Evolutionary conservation across 768 basidiomycete species (phyloP), one percentile per base, ranked within the genome.

Genomic region (Collybiopsis confluens): DNA sequence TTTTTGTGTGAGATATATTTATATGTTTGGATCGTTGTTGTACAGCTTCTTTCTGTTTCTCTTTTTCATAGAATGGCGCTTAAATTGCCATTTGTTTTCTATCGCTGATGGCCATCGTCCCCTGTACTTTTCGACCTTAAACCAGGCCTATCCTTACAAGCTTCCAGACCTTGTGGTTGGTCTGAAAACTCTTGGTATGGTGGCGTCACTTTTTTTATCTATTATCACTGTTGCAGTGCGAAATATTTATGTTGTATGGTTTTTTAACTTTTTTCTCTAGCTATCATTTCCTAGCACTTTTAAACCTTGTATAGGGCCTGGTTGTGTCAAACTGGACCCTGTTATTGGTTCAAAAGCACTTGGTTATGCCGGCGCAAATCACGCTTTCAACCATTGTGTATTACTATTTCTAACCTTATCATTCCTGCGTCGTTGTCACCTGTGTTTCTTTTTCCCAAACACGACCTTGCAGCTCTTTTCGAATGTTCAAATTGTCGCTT

Each of bases 311-410:
- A 56, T 40, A 8, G 41, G 49, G 55, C 55, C 55, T 56, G 13
- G 27, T 47, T 26, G 21, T 48, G 42, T 45, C 21, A 35, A 40
- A 10, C 33, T 27, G 45, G 54, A 55, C 54, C 54, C 43, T 48
- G 45, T 55, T 55, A 26, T 55, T 55, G 54, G 54, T 55, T n/a
- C 16, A 47, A 54, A 52, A 52, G 26, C 50, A n/a, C 40, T 52
- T 6, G 50, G 50, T 38, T n/a, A 10, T 23, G 41, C n/a, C 13
- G 50, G 16, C 15, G n/a, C n/a, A 16, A 4, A 3, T 16, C 20
- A 30, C 13, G 23, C 16, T 26, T n/a, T n/a, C n/a, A n/a, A n/a
- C n/a, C n/a, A n/a, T n/a, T n/a, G n/a, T n/a, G n/a, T n/a, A n/a
- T n/a, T n/a, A n/a, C n/a, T n/a, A n/a, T 42, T n/a, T 8, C n/a